Evolutionary conservation across 352 stramenopile genomes (phyloP), one percentile per base, ranked within the genome.

Genomic region (Aphanomyces invadans): DNA sequence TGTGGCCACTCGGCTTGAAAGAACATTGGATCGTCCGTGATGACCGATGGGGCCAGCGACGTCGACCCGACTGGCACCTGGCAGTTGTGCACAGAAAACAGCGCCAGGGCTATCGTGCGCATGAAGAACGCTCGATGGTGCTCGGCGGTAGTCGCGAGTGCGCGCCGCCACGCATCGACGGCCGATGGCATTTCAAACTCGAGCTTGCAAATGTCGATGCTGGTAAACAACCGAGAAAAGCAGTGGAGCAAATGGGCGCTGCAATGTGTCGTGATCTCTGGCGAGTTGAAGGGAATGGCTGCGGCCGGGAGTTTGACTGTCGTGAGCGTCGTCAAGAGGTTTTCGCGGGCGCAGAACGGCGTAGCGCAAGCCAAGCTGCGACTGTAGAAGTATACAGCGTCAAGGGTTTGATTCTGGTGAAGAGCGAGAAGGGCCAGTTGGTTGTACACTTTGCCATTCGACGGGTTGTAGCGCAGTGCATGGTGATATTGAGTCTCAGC

Each of bases 371-470:
- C 73, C 2, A 83, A 48, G 21, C 76, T 82, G 4, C 78, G 71
- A 12, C 70, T 70, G 62, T 85, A 85, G 29, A 83, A 7, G 42
- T 83, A 87, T 4, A 75, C 69, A 0, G 76, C 71, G 23, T 77
- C 55, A 11, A 86, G 29, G 4, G 70, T 42, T 12, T 81, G 71
- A 0, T 61, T 57, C 29, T 80, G 57, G 15, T 72, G 57, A n/a
- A 77, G 64, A 28, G 79, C 73, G 17, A 85, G 38, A 1, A 87
- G 51, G 25, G 77, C 79, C 38, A 87, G 62, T 53, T 87, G 79
- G 66, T 87, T 87, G 71, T 80, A 87, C 33, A 78, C 77, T 59
- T 83, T 85, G 0, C 79, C 79, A 55, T 74, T 82, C 0, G 68
- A 73, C 33, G 79, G 79, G 4, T 71, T 59, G n/a, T 81, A 65